Conservation (phyloP, 2,329 filamentous ascomycete genomes). For the Ramichloridium luteum region DNA sequence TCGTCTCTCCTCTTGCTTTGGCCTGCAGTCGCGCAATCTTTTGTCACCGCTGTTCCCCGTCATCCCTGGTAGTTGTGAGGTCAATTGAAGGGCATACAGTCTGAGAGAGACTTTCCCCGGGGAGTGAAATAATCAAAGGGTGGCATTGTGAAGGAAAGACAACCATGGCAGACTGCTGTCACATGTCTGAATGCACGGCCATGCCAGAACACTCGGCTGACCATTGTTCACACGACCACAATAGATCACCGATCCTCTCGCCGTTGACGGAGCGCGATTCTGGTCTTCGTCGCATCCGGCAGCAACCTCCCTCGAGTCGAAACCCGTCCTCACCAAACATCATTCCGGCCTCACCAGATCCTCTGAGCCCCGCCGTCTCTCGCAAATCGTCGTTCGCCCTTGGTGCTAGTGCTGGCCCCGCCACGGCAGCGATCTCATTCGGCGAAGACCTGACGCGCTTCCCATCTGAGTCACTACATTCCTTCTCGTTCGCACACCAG, state of each 20-base stretch:
- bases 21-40: too few relatives aligned
- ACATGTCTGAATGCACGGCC: too few relatives aligned
- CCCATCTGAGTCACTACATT: constrained; percentile 90
- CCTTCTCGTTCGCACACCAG: constrained; percentile 94
- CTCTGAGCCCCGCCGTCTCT: constrained; percentile 56
- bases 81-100: too few relatives aligned
- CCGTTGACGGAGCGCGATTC: constrained; percentile 29
- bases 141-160: too few relatives aligned
- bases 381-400: constrained; percentile 35
- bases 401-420: constrained; percentile 48
- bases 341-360: constrained; percentile 58
- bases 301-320: constrained; percentile 51
- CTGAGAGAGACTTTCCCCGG: too few relatives aligned
- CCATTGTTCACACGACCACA: not conserved
- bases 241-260: constrained; percentile 66
- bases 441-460: constrained; percentile 85
- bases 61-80: too few relatives aligned
- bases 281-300: constrained; percentile 85
- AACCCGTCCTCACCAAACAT: constrained; percentile 52
- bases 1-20: too few relatives aligned
- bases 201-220: not conserved
- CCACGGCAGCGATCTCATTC: constrained; percentile 58
- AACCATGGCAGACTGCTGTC: too few relatives aligned
- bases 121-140: too few relatives aligned
- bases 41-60: too few relatives aligned